Percentiles rank a stretch among this genome's conserved stretches.
Evolutionary conservation across 805 yeast genomes (phyloP).

Genomic region (Wickerhamomyces silvicola): DNA sequence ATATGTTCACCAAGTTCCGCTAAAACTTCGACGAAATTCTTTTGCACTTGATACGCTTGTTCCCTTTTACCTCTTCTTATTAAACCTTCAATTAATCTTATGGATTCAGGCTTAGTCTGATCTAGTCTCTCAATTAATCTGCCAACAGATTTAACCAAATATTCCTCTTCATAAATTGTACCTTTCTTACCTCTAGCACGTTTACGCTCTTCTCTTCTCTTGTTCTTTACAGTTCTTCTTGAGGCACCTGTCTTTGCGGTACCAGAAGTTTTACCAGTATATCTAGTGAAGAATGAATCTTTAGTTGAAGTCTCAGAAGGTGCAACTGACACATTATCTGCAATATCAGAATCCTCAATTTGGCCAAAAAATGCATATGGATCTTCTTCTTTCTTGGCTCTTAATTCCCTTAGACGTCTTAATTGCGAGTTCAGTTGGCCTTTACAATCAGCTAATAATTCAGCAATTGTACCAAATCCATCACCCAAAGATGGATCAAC

Average conservation of each 20-base stretch:
- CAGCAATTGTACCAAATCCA: slow-evolving; percentile 83
- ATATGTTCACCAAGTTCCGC: slow-evolving; percentile 52
- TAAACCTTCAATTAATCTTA: slow-evolving; percentile 66
- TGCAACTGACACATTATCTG: slow-evolving; percentile 92
- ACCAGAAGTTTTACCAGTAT: slow-evolving; percentile 93
- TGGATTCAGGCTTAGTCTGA: slow-evolving; percentile 69
- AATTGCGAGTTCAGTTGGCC: slow-evolving; percentile 81
- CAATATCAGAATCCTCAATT: slow-evolving; percentile 54
- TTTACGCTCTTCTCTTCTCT: slow-evolving; percentile 92
- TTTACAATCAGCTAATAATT: slow-evolving; percentile 87
- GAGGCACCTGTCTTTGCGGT: slow-evolving; percentile 97
- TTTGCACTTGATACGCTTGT: slow-evolving; percentile 79
- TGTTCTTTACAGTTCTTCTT: slow-evolving; percentile 84
- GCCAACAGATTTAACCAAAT: slow-evolving; percentile 80
- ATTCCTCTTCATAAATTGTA: slow-evolving; percentile 95
- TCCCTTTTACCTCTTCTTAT: slow-evolving; percentile 64
- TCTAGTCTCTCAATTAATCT: slow-evolving; percentile 79
- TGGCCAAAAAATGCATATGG: slow-evolving; percentile 81
- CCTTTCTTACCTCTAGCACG: slow-evolving; percentile 97
- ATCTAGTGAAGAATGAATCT: slow-evolving; percentile 89
- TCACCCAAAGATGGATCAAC: slow-evolving; percentile 77
- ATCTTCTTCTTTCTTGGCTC: slow-evolving; percentile 76
- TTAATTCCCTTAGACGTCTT: slow-evolving; percentile 73
- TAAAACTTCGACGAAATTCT: slow-evolving; percentile 52
- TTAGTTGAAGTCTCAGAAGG: slow-evolving; percentile 90